Evolutionary conservation across 441 rosid species (phyloP).

Genomic region (Populus tomentosa): DNA sequence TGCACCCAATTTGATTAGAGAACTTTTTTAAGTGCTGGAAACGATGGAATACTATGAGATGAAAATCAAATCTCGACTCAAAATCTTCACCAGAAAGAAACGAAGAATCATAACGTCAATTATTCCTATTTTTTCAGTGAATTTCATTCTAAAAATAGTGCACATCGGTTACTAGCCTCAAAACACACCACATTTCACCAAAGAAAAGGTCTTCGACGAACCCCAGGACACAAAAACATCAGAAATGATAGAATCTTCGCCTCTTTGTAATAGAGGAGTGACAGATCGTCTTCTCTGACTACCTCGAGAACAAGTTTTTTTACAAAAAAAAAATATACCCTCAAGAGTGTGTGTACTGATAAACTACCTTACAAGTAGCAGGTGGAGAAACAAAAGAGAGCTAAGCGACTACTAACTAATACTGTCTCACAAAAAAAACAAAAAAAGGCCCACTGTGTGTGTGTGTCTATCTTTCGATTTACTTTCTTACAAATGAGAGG

Average conservation of each 20-base stretch:
- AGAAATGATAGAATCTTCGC: background rate
- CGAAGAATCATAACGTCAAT: slow-evolving; percentile 35
- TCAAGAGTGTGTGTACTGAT: background rate
- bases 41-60: slow-evolving; percentile 3
- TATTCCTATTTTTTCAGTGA: slow-evolving; percentile 25
- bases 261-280: background rate
- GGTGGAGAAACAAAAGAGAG: background rate
- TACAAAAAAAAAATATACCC: background rate
- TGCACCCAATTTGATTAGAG: background rate
- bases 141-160: slow-evolving; percentile 7
- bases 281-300: background rate
- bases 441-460: background rate
- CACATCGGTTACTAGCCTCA: background rate
- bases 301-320: background rate
- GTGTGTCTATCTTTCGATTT: background rate
- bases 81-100: slow-evolving; percentile 47
- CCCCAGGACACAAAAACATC: background rate
- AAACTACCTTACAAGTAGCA: background rate
- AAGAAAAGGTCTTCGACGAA: background rate
- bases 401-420: background rate
- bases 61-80: slow-evolving; percentile 31
- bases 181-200: background rate
- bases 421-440: background rate
- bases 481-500: background rate
- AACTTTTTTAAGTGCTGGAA: background rate